These are phyloP conservation scores for Kalaharituber pfeilii DNA, from an alignment of 2,329 filamentous ascomycete species.

Conservation along the genomic window DNA sequence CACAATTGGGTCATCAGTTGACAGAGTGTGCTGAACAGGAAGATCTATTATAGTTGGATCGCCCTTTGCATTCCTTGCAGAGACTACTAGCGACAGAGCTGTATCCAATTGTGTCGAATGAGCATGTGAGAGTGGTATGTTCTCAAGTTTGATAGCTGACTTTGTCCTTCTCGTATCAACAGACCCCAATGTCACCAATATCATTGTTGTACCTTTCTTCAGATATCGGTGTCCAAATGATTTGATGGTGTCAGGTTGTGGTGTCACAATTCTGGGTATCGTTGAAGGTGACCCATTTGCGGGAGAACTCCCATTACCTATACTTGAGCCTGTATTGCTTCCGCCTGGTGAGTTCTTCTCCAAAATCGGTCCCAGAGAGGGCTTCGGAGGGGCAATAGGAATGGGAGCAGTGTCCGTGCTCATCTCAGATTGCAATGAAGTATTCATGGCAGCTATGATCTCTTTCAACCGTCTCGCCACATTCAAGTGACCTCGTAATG, in stretches of 20 bases:
- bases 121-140: slow-evolving; percentile 69
- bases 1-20: slow-evolving; percentile 68
- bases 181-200: slow-evolving; percentile 80
- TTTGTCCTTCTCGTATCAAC: slow-evolving; percentile 80
- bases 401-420: slow-evolving; percentile 25
- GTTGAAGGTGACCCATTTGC: slow-evolving; percentile 27
- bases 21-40: slow-evolving; percentile 82
- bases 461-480: slow-evolving; percentile 40
- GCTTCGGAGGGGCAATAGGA: slow-evolving; percentile 25
- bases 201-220: slow-evolving; percentile 60
- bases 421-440: background rate
- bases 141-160: slow-evolving; percentile 69
- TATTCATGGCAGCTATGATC: background rate
- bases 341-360: slow-evolving; percentile 21
- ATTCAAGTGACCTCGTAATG: slow-evolving; percentile 68
- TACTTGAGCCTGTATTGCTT: slow-evolving; percentile 16
- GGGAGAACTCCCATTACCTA: background rate
- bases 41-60: slow-evolving; percentile 82
- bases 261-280: slow-evolving; percentile 29
- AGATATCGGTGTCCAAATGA: slow-evolving; percentile 93
- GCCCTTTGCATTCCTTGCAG: slow-evolving; percentile 65
- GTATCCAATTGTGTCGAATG: slow-evolving; percentile 90
- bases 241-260: slow-evolving; percentile 60
- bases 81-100: slow-evolving; percentile 77
- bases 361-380: slow-evolving; percentile 7